Conservation (phyloP, 805 yeast genomes). For the Priceomyces melissophilus region DNA sequence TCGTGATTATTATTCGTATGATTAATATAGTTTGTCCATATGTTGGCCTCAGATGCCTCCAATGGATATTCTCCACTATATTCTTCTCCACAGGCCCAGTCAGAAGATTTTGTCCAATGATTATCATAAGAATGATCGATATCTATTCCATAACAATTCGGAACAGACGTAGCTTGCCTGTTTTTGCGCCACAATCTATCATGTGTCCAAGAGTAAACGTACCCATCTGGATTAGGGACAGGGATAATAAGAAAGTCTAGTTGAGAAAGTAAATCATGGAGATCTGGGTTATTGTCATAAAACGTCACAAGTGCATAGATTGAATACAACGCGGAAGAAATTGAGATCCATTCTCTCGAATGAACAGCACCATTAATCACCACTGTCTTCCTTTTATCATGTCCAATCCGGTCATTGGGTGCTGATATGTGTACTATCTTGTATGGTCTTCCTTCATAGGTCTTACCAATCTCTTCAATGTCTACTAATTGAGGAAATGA, state of each 20-base stretch:
- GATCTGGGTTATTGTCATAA: constrained; percentile 28
- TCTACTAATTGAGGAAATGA: constrained; percentile 63
- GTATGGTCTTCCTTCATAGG: constrained; percentile 70
- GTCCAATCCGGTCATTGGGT: constrained; percentile 38
- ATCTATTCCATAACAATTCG: constrained; percentile 77
- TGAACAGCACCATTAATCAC: constrained; percentile 83
- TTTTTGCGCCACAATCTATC: constrained; percentile 90
- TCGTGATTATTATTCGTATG: constrained; percentile 50
- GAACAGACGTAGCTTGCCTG: constrained; percentile 64
- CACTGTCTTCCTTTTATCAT: constrained; percentile 52
- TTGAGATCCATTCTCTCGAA: constrained; percentile 88
- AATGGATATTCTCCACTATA: constrained; percentile 74
- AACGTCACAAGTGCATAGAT: constrained; percentile 35
- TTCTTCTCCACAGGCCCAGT: constrained; percentile 78
- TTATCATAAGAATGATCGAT: constrained; percentile 80
- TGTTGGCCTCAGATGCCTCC: constrained; percentile 43
- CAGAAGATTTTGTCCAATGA: constrained; percentile 62
- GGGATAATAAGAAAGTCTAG: constrained; percentile 78
- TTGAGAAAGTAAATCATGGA: constrained; percentile 43
- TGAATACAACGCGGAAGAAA: constrained; percentile 62
- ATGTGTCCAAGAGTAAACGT: constrained; percentile 71
- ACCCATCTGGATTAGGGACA: constrained; percentile 88
- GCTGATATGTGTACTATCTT: constrained; percentile 61
- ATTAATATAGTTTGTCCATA: constrained; percentile 40
- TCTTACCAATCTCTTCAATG: constrained; percentile 67